Evolutionary conservation across 306 rosid genomes (phyloP), one percentile per base, ranked within the genome.

Genomic region (Cicer chorassanicum): DNA sequence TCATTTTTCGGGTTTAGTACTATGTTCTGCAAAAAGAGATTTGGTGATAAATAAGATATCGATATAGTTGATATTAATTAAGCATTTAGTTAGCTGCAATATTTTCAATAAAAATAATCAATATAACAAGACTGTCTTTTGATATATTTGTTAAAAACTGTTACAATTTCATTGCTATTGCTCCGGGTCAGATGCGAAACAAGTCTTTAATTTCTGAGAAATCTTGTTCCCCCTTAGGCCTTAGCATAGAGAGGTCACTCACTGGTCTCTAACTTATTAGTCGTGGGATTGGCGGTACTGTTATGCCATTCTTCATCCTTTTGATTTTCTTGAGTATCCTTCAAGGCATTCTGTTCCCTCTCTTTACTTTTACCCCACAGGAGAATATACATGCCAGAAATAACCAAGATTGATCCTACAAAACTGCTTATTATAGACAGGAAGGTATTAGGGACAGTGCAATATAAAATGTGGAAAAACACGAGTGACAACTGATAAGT

Each of bases 341-440:
- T 82, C 76, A 15, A 5, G 41, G 13, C 34, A 48, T 6, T 14
- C 48, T 74, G 84, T 67, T 70, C 79, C 57, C 64, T 74, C 77
- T 89, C 96, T 41, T 80, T 86, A 73, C 77, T 79, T 76, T 91
- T 93, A 16, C 96, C 97, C 98, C 97, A 91, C 8, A 91, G 72
- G 78, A 89, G 91, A 78, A 87, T 69, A 75, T 91, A 93, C 86
- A 88, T 81, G 71, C 97, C 97, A 54, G 75, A 55, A 82, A 93
- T 87, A 79, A 93, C 92, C 21, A 87, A 63, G 65, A 72, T n/a
- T 6, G 97, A 91, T 54, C 97, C 98, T 66, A 84, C 70, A 73
- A 86, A 76, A 64, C 98, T 93, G 96, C 6, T 82, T 8, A 74
- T 75, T 49, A 38, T 74, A 80, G 6, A 66, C 39, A 21, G 46